Conservation (phyloP, 1,284 basidiomycete genomes). For the Stygiomarasmius scandens region DNA sequence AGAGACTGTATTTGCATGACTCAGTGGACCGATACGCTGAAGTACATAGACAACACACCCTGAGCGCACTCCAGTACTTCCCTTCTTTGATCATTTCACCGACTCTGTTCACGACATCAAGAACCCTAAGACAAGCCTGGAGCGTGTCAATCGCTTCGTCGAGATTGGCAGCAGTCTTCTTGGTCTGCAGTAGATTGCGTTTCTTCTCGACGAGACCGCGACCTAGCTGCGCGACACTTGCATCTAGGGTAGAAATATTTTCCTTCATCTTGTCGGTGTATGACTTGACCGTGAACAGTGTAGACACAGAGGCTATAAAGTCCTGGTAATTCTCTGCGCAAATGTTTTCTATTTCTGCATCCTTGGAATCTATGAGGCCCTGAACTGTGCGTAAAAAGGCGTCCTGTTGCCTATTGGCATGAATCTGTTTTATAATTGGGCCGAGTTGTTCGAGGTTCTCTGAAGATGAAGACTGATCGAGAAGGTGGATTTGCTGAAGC, state of each 20-base stretch:
- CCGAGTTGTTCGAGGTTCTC: constrained; percentile 94
- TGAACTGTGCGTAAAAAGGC: constrained; percentile 88
- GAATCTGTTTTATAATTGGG: constrained; percentile 91
- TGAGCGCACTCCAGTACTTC: constrained; percentile 95
- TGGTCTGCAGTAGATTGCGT: constrained; percentile 83
- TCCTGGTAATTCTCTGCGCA: constrained; percentile 98
- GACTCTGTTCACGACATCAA: constrained; percentile 95
- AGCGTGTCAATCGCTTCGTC: constrained; percentile 96
- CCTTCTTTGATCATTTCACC: constrained; percentile 90
- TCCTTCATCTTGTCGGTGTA: constrained; percentile 83
- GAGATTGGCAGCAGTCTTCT: constrained; percentile 90
- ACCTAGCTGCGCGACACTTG: constrained; percentile 78
- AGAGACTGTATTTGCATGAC: constrained; percentile 64
- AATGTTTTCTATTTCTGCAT: constrained; percentile 94
- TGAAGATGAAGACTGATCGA: constrained; percentile 82
- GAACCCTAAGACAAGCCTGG: constrained; percentile 87
- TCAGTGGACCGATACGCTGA: constrained; percentile 26
- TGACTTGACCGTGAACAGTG: constrained; percentile 91
- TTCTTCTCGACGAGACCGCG: constrained; percentile 90
- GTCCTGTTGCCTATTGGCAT: constrained; percentile 89
- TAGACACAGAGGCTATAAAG: constrained; percentile 95
- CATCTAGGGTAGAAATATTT: constrained; percentile 72
- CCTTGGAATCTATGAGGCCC: constrained; percentile 89
- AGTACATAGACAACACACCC: constrained; percentile 67
- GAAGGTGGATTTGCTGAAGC: constrained; percentile 83